Conservation (phyloP, 768 basidiomycete genomes). For the Pleurotus eryngii region DNA sequence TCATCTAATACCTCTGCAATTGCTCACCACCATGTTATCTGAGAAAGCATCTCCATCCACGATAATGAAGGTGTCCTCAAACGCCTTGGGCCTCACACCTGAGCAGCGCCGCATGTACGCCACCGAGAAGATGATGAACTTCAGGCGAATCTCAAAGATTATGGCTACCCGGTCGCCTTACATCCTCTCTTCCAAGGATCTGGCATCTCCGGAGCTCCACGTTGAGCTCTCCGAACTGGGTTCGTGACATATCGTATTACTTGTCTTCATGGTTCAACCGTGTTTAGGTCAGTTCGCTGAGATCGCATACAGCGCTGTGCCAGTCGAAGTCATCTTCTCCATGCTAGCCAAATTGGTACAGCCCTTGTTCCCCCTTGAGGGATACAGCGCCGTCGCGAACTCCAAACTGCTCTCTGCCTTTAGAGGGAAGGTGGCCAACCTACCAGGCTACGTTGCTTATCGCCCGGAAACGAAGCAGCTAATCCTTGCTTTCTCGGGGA, state of each 20-base stretch:
- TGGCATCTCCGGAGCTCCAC: conserved; percentile 33
- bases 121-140: conserved; percentile 50
- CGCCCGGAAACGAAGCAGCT: conserved; percentile 43
- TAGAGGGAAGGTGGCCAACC: conserved; percentile 36
- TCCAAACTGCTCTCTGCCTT: conserved; percentile 34
- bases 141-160: conserved; percentile 50
- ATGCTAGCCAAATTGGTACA: conserved; percentile 35
- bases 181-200: conserved; percentile 37
- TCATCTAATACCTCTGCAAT: too few relatives aligned
- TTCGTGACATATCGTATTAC: conserved; percentile 15
- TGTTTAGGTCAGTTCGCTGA: conserved; percentile 53
- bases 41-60: not conserved
- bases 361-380: conserved; percentile 48
- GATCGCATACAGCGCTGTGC: conserved; percentile 41
- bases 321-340: conserved; percentile 39
- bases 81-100: conserved; percentile 25
- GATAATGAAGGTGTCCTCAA: not conserved
- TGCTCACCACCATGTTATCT: not conserved
- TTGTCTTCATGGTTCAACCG: not conserved
- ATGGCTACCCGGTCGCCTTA: conserved; percentile 43
- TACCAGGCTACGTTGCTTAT: conserved; percentile 47
- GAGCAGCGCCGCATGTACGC: conserved; percentile 48
- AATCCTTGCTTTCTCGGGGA: conserved; percentile 52
- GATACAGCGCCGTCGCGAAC: conserved; percentile 35
- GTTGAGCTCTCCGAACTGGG: conserved; percentile 43